Evolutionary conservation across 352 stramenopile species (phyloP).

Genomic region (Phytophthora syringae): DNA sequence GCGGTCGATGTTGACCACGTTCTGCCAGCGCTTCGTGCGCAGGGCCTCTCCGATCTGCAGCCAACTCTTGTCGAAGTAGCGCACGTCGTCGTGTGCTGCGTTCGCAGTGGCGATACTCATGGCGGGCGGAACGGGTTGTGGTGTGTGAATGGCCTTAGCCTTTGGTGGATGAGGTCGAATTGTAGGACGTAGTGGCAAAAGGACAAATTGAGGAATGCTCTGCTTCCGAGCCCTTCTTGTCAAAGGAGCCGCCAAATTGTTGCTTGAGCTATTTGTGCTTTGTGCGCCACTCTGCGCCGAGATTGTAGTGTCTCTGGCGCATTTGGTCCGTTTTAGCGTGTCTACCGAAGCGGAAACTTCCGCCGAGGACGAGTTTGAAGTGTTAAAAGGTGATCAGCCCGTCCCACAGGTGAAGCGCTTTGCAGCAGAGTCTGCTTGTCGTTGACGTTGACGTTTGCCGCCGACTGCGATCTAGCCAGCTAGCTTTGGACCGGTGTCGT

Average conservation of each 20-base stretch:
- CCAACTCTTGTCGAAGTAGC: slow-evolving; percentile 31
- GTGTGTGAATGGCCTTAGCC: neutral
- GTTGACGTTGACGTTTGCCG: neutral
- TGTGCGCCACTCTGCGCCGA: neutral
- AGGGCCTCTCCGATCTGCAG: slow-evolving; percentile 36
- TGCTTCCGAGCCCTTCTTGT: neutral
- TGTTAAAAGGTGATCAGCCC: slow-evolving; percentile 15
- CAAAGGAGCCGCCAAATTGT: neutral
- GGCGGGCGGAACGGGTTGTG: neutral
- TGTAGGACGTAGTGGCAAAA: no score
- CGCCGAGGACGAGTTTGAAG: slow-evolving; percentile 4
- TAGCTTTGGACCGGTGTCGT: no score
- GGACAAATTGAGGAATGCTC: slow-evolving; percentile 3
- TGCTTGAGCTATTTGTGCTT: slow-evolving; percentile 20
- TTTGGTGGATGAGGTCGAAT: no score
- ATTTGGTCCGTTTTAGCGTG: slow-evolving; percentile 5
- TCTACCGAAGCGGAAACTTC: slow-evolving; percentile 6
- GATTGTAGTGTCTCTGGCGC: slow-evolving; percentile 1
- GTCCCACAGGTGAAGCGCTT: no score
- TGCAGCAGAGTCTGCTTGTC: no score
- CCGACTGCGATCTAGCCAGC: no score
- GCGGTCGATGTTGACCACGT: slow-evolving; percentile 63
- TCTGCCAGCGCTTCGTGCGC: slow-evolving; percentile 50
- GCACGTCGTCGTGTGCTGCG: slow-evolving; percentile 16
- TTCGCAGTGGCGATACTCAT: slow-evolving; percentile 20